These are phyloP conservation scores for Fusarium mexicanum DNA, from an alignment of 2,329 filamentous ascomycete species.

Conservation along the genomic window DNA sequence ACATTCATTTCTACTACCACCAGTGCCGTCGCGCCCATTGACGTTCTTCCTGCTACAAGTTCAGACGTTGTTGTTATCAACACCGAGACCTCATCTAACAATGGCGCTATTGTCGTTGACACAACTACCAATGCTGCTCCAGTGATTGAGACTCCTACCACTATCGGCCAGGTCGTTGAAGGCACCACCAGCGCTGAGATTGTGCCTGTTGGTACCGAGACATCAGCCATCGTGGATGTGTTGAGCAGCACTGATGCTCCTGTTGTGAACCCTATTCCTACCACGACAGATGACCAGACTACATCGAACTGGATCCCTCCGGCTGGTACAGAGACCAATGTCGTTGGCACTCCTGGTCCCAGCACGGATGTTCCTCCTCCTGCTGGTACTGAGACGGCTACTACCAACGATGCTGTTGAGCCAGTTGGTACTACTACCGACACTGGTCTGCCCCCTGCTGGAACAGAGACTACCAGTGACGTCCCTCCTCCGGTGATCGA, in stretches of 20 bases:
- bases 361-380: background rate
- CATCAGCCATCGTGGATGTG: background rate
- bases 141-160: background rate
- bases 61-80: background rate
- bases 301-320: constrained; percentile 1
- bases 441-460: background rate
- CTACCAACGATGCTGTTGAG: background rate
- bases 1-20: background rate
- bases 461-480: background rate
- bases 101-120: background rate
- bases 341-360: background rate
- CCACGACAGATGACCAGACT: background rate
- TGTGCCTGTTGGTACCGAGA: background rate
- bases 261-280: background rate
- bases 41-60: background rate
- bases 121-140: background rate
- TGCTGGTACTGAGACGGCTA: background rate
- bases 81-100: background rate
- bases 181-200: background rate
- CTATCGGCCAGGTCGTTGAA: background rate
- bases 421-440: background rate
- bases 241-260: background rate
- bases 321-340: background rate
- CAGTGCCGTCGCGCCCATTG: background rate
- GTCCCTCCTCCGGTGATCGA: background rate